Percentiles rank a stretch among this genome's conserved stretches.
These are phyloP conservation scores for Crepidotus variabilis DNA, from an alignment of 768 basidiomycete species.

Conservation along the genomic window DNA sequence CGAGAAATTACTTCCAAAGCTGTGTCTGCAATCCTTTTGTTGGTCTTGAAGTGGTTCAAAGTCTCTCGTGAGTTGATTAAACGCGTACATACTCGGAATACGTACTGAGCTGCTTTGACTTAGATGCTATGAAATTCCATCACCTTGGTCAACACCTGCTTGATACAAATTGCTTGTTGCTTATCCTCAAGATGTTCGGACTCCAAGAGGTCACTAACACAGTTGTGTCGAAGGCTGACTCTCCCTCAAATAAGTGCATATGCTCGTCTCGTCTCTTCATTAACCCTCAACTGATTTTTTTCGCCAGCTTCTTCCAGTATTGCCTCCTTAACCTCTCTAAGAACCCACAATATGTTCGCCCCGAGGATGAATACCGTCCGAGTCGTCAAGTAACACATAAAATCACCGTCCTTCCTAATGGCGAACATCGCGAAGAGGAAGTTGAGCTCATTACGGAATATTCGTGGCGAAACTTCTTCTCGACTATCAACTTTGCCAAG, in stretches of 20 bases:
- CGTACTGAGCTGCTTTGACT: not conserved
- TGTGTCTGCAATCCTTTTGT: slow-evolving; percentile 88
- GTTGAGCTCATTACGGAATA: slow-evolving; percentile 91
- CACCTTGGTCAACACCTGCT: slow-evolving; percentile 93
- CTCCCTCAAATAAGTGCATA: slow-evolving; percentile 74
- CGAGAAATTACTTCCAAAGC: slow-evolving; percentile 98
- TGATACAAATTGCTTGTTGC: slow-evolving; percentile 89
- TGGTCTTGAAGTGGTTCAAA: slow-evolving; percentile 97
- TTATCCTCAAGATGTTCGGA: slow-evolving; percentile 98
- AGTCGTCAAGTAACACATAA: slow-evolving; percentile 58
- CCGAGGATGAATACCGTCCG: slow-evolving; percentile 62
- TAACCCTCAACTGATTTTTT: not conserved
- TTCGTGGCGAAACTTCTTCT: slow-evolving; percentile 97
- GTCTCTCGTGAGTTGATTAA: slow-evolving; percentile 74
- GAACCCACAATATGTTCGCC: slow-evolving; percentile 51
- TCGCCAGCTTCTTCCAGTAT: slow-evolving; percentile 88
- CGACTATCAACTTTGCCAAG: slow-evolving; percentile 94
- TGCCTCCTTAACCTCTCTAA: slow-evolving; percentile 78
- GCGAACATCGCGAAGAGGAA: slow-evolving; percentile 78
- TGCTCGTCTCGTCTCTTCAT: not conserved
- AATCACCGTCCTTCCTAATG: slow-evolving; percentile 61
- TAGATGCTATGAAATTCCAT: slow-evolving; percentile 98
- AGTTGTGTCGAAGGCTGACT: slow-evolving; percentile 87
- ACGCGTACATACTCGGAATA: not conserved
- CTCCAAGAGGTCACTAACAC: slow-evolving; percentile 83